Evolutionary conservation across 176 grass and related monocot genomes (phyloP).

Genomic region (Oryza nivara): DNA sequence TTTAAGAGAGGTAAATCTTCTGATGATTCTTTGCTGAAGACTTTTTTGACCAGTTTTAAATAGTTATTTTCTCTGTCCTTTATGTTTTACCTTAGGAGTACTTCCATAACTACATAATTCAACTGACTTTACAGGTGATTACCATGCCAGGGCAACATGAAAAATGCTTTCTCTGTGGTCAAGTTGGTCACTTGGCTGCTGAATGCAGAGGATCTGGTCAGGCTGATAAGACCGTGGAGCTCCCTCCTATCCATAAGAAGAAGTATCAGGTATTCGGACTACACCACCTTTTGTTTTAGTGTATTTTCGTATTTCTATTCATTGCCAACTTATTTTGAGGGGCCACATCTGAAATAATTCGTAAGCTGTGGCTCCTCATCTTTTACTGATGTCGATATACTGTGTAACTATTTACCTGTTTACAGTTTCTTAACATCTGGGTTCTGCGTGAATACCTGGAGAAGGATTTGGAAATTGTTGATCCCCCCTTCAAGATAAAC

Average conservation of each 20-base stretch:
- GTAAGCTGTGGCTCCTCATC: constrained; percentile 19
- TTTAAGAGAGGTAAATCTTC: constrained; percentile 87
- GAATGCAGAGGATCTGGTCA: constrained; percentile 75
- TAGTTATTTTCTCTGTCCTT: constrained; percentile 30
- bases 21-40: constrained; percentile 23
- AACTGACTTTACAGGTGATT: constrained; percentile 94
- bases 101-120: constrained; percentile 46
- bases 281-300: constrained; percentile 21
- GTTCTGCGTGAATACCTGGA: constrained; percentile 93
- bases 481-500: constrained; percentile 92
- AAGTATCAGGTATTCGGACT: constrained; percentile 80
- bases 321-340: not conserved
- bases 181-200: constrained; percentile 88
- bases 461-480: constrained; percentile 85
- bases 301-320: constrained; percentile 1
- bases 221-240: constrained; percentile 61
- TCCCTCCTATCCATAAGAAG: constrained; percentile 97
- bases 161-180: constrained; percentile 91
- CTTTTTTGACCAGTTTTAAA: not conserved
- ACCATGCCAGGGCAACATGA: constrained; percentile 94
- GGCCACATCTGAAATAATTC: not conserved
- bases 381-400: constrained; percentile 6
- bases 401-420: constrained; percentile 40
- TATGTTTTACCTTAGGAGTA: constrained; percentile 50
- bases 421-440: constrained; percentile 97